Percentiles rank a stretch among this genome's conserved stretches.
These are phyloP conservation scores for Thelephora aurantiotincta DNA, from an alignment of 768 basidiomycete genomes.

Conservation along the genomic window DNA sequence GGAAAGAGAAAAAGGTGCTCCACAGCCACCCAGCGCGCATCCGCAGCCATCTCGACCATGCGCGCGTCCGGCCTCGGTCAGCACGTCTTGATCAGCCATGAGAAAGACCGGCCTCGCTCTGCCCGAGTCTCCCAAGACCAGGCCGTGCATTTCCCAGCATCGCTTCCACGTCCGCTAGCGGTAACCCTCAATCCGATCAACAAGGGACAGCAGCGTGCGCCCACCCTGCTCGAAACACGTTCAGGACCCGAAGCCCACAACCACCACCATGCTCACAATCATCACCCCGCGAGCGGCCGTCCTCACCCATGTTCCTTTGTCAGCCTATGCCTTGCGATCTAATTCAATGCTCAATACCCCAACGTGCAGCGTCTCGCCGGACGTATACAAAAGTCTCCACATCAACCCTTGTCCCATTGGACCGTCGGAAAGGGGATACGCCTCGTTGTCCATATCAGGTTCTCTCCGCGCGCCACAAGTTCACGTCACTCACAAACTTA, in stretches of 20 bases:
- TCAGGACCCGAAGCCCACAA: slow-evolving; percentile 12
- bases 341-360: slow-evolving; percentile 10
- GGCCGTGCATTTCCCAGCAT: slow-evolving; percentile 38
- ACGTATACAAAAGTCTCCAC: slow-evolving; percentile 57
- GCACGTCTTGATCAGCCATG: not conserved
- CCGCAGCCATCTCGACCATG: not conserved
- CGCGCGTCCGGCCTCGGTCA: not conserved
- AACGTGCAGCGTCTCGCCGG: slow-evolving; percentile 36
- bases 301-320: slow-evolving; percentile 26
- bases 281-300: slow-evolving; percentile 37
- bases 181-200: slow-evolving; percentile 62
- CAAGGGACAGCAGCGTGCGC: slow-evolving; percentile 46
- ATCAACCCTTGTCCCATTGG: slow-evolving; percentile 21
- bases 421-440: slow-evolving; percentile 27
- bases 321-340: slow-evolving; percentile 74
- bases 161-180: slow-evolving; percentile 72
- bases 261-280: slow-evolving; percentile 20
- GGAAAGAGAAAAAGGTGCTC: not conserved
- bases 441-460: not conserved
- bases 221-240: slow-evolving; percentile 26
- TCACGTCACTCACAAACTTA: slow-evolving; percentile 52
- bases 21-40: not conserved
- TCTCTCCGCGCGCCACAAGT: slow-evolving; percentile 31
- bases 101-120: not conserved
- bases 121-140: not conserved